phyloP scores from a whole-genome alignment of 1,284 basidiomycete species.

The Mycosarcoma maydis region DNA sequence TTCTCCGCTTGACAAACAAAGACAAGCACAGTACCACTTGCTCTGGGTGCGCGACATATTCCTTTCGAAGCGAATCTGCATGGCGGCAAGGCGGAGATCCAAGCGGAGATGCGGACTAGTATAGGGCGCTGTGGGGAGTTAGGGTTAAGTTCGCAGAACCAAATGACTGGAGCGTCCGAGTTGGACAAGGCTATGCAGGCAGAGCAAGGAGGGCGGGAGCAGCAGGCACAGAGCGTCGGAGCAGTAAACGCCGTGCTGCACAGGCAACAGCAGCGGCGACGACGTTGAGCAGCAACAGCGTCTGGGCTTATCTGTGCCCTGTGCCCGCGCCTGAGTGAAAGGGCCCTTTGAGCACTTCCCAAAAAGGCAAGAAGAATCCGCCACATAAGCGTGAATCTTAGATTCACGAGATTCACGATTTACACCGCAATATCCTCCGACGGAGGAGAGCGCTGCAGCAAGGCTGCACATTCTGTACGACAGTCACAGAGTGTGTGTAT shows the following conservation, averaged over 20 bases:
- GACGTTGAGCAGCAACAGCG: neutral
- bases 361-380: conserved; percentile 11
- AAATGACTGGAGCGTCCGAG: neutral
- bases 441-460: too few species aligned
- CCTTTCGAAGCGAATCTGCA: conserved; percentile 10
- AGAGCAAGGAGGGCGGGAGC: conserved; percentile 12
- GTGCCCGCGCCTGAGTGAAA: neutral
- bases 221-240: conserved; percentile 17
- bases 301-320: conserved; percentile 2
- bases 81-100: conserved; percentile 27
- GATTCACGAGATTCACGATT: neutral
- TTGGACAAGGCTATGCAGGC: neutral
- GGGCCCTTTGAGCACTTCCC: neutral
- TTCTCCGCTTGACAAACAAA: neutral
- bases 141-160: neutral
- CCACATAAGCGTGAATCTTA: too few species aligned
- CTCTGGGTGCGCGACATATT: conserved; percentile 25
- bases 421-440: too few species aligned
- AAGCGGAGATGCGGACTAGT: neutral
- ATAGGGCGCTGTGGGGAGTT: neutral
- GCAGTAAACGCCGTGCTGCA: conserved; percentile 22
- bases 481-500: too few species aligned
- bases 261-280: neutral
- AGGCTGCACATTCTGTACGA: too few species aligned
- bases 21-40: too few species aligned